Percentiles rank a stretch among this genome's conserved stretches.
Evolutionary conservation across 345 rosid species (phyloP).

Genomic region (Citrus trifoliata): DNA sequence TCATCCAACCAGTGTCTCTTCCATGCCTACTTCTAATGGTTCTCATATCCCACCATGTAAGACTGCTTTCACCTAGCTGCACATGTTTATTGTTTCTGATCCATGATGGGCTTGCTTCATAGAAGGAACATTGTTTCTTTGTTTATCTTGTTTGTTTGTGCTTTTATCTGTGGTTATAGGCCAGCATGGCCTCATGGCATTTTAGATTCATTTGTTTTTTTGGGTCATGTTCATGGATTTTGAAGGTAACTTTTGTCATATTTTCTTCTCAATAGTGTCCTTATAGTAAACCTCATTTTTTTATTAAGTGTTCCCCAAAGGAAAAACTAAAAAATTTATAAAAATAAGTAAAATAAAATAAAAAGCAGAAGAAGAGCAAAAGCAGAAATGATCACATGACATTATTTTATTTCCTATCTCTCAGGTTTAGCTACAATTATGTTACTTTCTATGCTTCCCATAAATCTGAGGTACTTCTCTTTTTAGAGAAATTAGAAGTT

Average conservation of each 20-base stretch:
- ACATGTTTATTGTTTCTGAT: neutral
- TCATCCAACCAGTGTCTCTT: slow-evolving; percentile 50
- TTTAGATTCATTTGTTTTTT: neutral
- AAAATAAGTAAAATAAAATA: too few relatives aligned
- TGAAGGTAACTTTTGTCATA: neutral
- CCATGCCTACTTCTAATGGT: slow-evolving; percentile 72
- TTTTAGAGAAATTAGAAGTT: neutral
- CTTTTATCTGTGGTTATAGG: neutral
- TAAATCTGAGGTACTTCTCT: neutral
- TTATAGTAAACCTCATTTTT: neutral
- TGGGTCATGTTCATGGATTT: neutral
- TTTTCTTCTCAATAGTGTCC: neutral
- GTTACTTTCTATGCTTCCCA: neutral
- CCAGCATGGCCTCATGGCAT: neutral
- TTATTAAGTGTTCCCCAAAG: neutral
- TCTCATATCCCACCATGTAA: slow-evolving; percentile 73
- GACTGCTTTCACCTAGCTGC: slow-evolving; percentile 16
- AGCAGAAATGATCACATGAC: neutral
- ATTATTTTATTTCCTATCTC: neutral
- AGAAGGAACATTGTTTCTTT: neutral
- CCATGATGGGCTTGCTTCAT: neutral
- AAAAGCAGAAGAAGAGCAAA: neutral
- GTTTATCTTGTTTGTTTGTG: neutral
- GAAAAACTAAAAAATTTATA: too few relatives aligned
- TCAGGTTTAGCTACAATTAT: neutral